Evolutionary conservation across 192 early-diverging fungal species (phyloP), one percentile per base, ranked within the genome.

Genomic region (Coemansia sp.): DNA sequence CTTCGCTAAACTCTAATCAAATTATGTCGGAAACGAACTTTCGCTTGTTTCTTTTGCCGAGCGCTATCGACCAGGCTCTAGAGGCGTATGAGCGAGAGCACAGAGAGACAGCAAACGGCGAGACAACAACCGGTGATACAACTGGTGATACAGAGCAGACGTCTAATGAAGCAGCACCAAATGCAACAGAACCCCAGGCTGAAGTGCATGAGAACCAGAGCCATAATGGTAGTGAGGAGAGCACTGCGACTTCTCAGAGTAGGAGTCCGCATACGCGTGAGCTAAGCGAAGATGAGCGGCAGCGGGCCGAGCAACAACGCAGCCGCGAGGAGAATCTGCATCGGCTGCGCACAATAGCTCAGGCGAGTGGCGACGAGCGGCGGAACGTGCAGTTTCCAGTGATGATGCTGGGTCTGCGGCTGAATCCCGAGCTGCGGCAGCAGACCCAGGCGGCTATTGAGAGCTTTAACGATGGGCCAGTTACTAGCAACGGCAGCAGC

Each of bases 21-120:
- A 57, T 34, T 3, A 20, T 12, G 11, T 34, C 11, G 15, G 60
- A 47, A 8, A 62, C 60, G 5, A 49, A 56, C 36, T 79, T 68
- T 47, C 76, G 70, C 40, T 63, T 79, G 67, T 79, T 79, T 42
- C 42, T 79, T 42, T 59, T 79, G 36, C 76, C 76, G 1, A 70
- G 67, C 1, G 70, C 76, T 3, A 79, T 79, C 15, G 76, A 79
- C 26, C 70, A 70, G 26, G 70, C 70, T 3, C 57, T 79, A 2
- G 70, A 47, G 15, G 59, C 61, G 2, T 72, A 73, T 34, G 60
- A 68, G 59, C 58, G 50, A 12, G 50, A 38, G 21, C 60, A 62
- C 21, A 7, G 49, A 12, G 15, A 23, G 23, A n/a, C 37, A 2
- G 34, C 40, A 12, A 44, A 4, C 14, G 40, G 15, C 12, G 40